phyloP scores from a whole-genome alignment of 352 stramenopile species.

The Thraustotheca clavata region DNA sequence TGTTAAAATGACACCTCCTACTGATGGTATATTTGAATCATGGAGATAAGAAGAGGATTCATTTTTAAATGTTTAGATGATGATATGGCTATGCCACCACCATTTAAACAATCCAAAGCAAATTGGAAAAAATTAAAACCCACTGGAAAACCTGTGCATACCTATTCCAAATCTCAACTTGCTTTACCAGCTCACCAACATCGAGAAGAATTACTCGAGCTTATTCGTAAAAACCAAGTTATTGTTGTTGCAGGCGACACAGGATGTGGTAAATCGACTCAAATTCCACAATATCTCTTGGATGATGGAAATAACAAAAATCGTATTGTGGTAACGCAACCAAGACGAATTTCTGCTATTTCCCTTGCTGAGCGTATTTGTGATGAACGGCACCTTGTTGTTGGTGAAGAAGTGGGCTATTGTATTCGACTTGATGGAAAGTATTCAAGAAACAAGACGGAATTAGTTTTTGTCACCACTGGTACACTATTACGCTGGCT shows the following conservation, averaged over 20 bases:
- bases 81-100: neutral
- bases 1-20: no score
- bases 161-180: neutral
- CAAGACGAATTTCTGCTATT: slow-evolving; percentile 87
- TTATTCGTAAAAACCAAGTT: slow-evolving; percentile 71
- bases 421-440: slow-evolving; percentile 87
- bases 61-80: neutral
- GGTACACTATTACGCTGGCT: slow-evolving; percentile 86
- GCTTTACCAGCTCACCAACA: slow-evolving; percentile 49
- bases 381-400: slow-evolving; percentile 56
- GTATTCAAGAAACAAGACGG: slow-evolving; percentile 65
- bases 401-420: slow-evolving; percentile 83
- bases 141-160: neutral
- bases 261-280: slow-evolving; percentile 90
- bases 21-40: no score
- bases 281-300: slow-evolving; percentile 91
- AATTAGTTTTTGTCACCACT: slow-evolving; percentile 97
- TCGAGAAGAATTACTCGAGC: slow-evolving; percentile 51
- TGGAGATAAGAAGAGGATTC: no score
- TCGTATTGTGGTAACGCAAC: slow-evolving; percentile 90
- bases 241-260: slow-evolving; percentile 92
- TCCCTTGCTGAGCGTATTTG: slow-evolving; percentile 83
- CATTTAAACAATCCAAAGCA: neutral
- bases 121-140: neutral
- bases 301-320: slow-evolving; percentile 55